A percentile compares a stretch with the other conserved stretches of the same genome.
phyloP scores from a whole-genome alignment of 2,329 filamentous ascomycete species.

The Mariannaea sp. region DNA sequence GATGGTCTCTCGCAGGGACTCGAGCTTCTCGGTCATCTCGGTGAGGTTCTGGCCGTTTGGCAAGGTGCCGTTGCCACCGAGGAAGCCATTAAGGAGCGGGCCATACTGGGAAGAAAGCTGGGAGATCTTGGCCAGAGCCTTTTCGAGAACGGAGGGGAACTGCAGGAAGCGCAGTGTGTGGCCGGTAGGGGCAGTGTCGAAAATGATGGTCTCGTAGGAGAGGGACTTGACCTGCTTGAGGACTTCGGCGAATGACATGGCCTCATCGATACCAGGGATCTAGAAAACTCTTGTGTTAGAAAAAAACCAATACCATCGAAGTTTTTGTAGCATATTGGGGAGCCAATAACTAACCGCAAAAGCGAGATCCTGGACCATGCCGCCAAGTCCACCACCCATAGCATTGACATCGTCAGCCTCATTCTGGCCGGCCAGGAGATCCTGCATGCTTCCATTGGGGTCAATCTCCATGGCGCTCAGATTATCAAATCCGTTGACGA shows the following conservation, averaged over 20 bases:
- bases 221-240: slow-evolving; percentile 99
- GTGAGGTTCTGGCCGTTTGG: slow-evolving; percentile 92
- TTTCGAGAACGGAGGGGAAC: slow-evolving; percentile 97
- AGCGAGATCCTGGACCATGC: slow-evolving; percentile 98
- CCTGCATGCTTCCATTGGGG: slow-evolving; percentile 96
- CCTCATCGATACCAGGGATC: slow-evolving; percentile 98
- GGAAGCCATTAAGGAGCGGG: slow-evolving; percentile 90
- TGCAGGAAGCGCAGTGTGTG: slow-evolving; percentile 98
- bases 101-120: slow-evolving; percentile 94
- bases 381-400: slow-evolving; percentile 76
- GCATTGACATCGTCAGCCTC: slow-evolving; percentile 71
- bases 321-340: neutral
- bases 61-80: slow-evolving; percentile 74
- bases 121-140: slow-evolving; percentile 95
- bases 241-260: slow-evolving; percentile 99
- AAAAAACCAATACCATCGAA: neutral
- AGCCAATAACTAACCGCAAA: slow-evolving; percentile 71
- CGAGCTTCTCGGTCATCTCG: slow-evolving; percentile 93
- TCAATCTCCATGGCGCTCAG: slow-evolving; percentile 99
- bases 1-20: slow-evolving; percentile 90
- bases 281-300: slow-evolving; percentile 44
- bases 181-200: slow-evolving; percentile 96
- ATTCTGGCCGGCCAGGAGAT: slow-evolving; percentile 77
- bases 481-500: slow-evolving; percentile 90
- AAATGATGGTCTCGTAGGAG: slow-evolving; percentile 98